Evolutionary conservation across 108 stramenopile species (phyloP), one percentile per base, ranked within the genome.

Genomic region (Mayamaea pseudoterrestris): DNA sequence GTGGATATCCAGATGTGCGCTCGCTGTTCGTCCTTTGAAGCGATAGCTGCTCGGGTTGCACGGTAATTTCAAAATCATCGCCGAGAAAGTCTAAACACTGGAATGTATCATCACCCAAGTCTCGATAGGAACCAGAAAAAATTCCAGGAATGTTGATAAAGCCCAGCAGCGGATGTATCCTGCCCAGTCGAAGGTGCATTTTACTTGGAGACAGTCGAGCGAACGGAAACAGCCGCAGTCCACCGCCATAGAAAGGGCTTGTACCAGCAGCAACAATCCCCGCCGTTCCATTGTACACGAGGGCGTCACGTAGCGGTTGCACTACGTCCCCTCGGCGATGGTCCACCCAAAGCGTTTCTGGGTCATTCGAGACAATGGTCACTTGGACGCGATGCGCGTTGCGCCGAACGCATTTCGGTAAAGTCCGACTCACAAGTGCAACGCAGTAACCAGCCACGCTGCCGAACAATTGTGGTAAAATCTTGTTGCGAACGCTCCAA

Each of bases 31-130:
- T 34, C 8, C 8, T 12, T 35, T 12, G 47, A n/a, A n/a, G n/a
- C n/a, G n/a, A n/a, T n/a, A n/a, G n/a, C n/a, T n/a, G n/a, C n/a
- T n/a, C n/a, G 22, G 26, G 30, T 35, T 35, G 31, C 21, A 75
- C 50, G 31, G 65, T 58, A 25, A 83, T 61, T n/a, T 65, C 53
- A 60, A 83, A 79, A 1, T 73, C 68, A 13, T 47, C 26, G 2
- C 81, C 81, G 27, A 83, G 59, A 37, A 76, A 78, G 54, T 83
- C 81, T 16, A 83, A 41, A 52, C 80, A 81, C 18, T 66, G 64
- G 47, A 81, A 74, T n/a, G n/a, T n/a, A 3, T 18, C 11, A 9
- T 61, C 52, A 31, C 66, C 57, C 23, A 57, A 60, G 47, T 78
- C 63, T 11, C 81, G 65, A 50, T 74, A 83, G 30, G 64, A 54